Evolutionary conservation across 2,329 filamentous ascomycete species (phyloP), one percentile per base, ranked within the genome.

Genomic region (Arthrobotrys entomopaga): DNA sequence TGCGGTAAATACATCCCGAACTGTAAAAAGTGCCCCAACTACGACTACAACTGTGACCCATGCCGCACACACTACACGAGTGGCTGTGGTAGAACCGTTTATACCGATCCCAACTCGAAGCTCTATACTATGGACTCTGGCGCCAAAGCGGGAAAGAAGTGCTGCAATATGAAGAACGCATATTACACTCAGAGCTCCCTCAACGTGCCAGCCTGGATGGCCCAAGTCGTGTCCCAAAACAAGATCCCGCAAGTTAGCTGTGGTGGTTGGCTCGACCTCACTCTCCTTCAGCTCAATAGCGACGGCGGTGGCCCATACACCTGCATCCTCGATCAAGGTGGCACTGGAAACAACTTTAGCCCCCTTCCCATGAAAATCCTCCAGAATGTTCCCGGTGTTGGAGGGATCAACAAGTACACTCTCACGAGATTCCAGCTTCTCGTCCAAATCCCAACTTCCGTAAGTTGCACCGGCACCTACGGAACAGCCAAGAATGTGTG

Each of bases 71-170:
- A 19, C 19, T 26, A 60, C 10, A 13, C 29, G 15, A 16, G 13
- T 6, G 56, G 54, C n/a, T 69, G 65, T 16, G 65, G 65, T 19
- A 43, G 65, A 24, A 69, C 54, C 16, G 53, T 69, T 26, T 60
- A 60, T 48, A 29, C 22, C 1, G 34, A 61, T 22, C 15, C 56
- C 3, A 15, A 4, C 7, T 29, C 22, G 3, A 8, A 13, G 7
- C 50, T 54, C 3, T 54, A 54, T 7, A 54, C 22, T 29, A 54
- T 54, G 15, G 50, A 54, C 24, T 8, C 13, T 84, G 84, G 42
- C 84, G 86, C 79, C 84, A 84, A 76, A 34, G 42, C 42, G n/a
- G 42, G 42, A n/a, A 19, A 46, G 42, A 46, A 46, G 42, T 46
- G 42, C 16, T n/a, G 42, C 16, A 46, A 46, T 5, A n/a, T 46